These are phyloP conservation scores for Rhodofomes roseus DNA, from an alignment of 1,284 basidiomycete genomes.

Conservation along the genomic window DNA sequence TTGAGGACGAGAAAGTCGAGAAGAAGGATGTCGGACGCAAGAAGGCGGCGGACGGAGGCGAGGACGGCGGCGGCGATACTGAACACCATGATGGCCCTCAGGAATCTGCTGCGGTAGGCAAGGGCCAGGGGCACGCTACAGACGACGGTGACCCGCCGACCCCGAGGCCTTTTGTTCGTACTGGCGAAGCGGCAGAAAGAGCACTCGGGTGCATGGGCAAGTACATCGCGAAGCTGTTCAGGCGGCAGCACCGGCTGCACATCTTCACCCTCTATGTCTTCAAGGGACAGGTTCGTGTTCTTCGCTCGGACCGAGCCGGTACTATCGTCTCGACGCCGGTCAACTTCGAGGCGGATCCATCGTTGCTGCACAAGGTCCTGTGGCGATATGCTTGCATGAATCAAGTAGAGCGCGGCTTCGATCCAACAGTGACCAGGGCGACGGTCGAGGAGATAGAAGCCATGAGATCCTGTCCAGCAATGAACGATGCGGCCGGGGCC, in stretches of 20 bases:
- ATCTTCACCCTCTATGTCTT: slow-evolving; percentile 13
- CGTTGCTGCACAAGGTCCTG: slow-evolving; percentile 10
- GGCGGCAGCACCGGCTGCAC: slow-evolving; percentile 10
- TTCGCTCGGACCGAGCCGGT: slow-evolving; percentile 17
- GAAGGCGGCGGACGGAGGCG: too few species aligned
- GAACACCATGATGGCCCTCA: not conserved
- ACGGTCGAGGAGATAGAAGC: not conserved
- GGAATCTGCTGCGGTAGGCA: too few species aligned
- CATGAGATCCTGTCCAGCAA: not conserved
- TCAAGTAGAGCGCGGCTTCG: slow-evolving; percentile 9
- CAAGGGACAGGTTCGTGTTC: slow-evolving; percentile 10
- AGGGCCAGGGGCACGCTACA: too few species aligned
- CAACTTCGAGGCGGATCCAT: slow-evolving; percentile 8
- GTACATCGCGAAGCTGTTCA: not conserved
- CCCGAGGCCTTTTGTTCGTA: not conserved
- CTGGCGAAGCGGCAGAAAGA: not conserved
- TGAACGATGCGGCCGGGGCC: not conserved
- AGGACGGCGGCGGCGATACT: too few species aligned
- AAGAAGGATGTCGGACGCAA: too few species aligned
- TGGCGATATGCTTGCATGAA: slow-evolving; percentile 11
- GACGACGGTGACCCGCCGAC: too few species aligned
- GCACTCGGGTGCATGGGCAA: not conserved
- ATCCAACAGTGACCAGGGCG: slow-evolving; percentile 6
- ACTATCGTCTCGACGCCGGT: slow-evolving; percentile 11
- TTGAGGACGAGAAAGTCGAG: not conserved